A percentile compares a stretch with the other conserved stretches of the same genome.
Conservation (phyloP, 176 grass and related monocot species). For the Hsuehochloa calcarea region DNA sequence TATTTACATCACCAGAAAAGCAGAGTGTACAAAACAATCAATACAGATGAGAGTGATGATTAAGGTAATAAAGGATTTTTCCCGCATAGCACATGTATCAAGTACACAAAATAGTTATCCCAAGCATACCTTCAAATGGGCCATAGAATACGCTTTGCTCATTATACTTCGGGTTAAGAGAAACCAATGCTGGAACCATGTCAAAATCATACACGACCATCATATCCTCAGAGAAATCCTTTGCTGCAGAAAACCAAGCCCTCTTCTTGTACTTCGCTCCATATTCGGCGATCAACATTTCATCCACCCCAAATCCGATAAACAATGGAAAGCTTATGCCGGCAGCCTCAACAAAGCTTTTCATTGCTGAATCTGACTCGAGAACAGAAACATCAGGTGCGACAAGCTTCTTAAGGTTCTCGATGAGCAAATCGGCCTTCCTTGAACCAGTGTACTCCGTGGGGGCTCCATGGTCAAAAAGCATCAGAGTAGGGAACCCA, state of each 20-base stretch:
- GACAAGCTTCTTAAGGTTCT: constrained; percentile 75
- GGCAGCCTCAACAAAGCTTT: constrained; percentile 60
- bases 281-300: constrained; percentile 48
- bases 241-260: constrained; percentile 80
- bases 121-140: constrained; percentile 75
- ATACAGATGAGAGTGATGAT: neutral
- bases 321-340: constrained; percentile 66
- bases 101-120: neutral
- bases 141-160: constrained; percentile 80
- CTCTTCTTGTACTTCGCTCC: constrained; percentile 77
- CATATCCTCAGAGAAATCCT: constrained; percentile 78
- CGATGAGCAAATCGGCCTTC: constrained; percentile 68
- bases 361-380: constrained; percentile 54
- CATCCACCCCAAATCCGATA: constrained; percentile 77
- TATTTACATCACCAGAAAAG: constrained; percentile 11
- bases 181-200: constrained; percentile 79
- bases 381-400: constrained; percentile 69
- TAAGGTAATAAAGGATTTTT: neutral
- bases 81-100: neutral
- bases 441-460: constrained; percentile 77
- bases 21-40: neutral
- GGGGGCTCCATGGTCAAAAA: constrained; percentile 78
- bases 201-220: constrained; percentile 82
- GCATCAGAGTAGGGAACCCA: constrained; percentile 83
- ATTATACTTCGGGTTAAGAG: constrained; percentile 69